These are phyloP conservation scores for Pythium biforme DNA, from an alignment of 352 stramenopile species.

Conservation along the genomic window DNA sequence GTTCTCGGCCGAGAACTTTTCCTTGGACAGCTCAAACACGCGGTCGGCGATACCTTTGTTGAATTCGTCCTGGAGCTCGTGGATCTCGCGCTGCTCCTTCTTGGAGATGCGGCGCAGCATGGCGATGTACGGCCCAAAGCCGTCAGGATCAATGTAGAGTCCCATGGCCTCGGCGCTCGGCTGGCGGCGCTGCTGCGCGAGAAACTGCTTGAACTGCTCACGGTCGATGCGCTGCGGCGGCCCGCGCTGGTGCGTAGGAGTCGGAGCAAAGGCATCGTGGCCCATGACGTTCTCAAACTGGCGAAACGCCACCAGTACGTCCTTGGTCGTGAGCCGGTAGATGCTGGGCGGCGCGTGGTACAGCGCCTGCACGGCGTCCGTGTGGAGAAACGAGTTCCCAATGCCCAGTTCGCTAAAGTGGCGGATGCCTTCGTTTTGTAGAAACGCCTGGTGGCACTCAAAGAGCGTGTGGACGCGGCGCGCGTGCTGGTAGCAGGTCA, in stretches of 20 bases:
- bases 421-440: slow-evolving; percentile 61
- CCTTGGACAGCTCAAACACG: slow-evolving; percentile 81
- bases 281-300: slow-evolving; percentile 66
- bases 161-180: slow-evolving; percentile 63
- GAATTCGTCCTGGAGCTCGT: slow-evolving; percentile 78
- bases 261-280: slow-evolving; percentile 53
- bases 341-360: slow-evolving; percentile 50
- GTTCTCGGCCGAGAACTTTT: slow-evolving; percentile 85
- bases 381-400: slow-evolving; percentile 78
- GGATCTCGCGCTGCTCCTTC: slow-evolving; percentile 80
- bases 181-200: slow-evolving; percentile 68
- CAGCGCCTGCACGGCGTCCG: slow-evolving; percentile 73
- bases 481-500: slow-evolving; percentile 74
- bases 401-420: slow-evolving; percentile 69
- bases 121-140: slow-evolving; percentile 76
- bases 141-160: slow-evolving; percentile 54
- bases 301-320: slow-evolving; percentile 61
- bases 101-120: slow-evolving; percentile 73
- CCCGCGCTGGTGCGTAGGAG: background rate
- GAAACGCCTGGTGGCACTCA: slow-evolving; percentile 68
- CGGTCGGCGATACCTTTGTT: slow-evolving; percentile 72
- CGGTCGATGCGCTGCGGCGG: slow-evolving; percentile 59
- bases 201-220: slow-evolving; percentile 67
- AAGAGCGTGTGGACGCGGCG: slow-evolving; percentile 71
- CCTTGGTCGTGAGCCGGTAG: slow-evolving; percentile 56